Evolutionary conservation across 768 basidiomycete genomes (phyloP), one percentile per base, ranked within the genome.

Genomic region (Leccinum subtestaceum): DNA sequence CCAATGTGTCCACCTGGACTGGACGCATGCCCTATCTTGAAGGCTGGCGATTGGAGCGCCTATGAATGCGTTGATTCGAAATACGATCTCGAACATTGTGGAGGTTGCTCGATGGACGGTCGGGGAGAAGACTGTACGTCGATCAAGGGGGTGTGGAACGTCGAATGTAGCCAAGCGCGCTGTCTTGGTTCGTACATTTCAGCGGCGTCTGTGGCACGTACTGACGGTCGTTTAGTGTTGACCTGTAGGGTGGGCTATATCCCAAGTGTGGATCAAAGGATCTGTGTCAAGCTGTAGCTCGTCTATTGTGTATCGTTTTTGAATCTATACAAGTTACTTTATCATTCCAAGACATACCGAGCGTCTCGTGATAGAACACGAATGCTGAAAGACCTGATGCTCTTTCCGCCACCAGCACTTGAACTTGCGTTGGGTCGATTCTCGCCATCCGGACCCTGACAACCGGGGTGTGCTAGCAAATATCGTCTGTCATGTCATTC

Each of bases 81-180:
- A 17, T 75, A 74, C 47, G 88, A 91, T 59, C 79, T 92, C 49
- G 78, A 84, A 59, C 85, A 85, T 13, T 93, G 91, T 72, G 91
- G 90, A 61, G 91, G 91, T 29, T 93, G 91, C 68, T 72, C 82
- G 2, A 78, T 82, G 17, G 72, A 81, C n/a, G 84, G 84, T 19
- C 67, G 74, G 46, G 91, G 91, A 25, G 75, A 84, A 70, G 87
- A 93, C 71, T 93, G 90, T 72, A 85, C 84, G 17, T 73, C 79
- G 48, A 90, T 93, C 63, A 60, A 74, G 48, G 83, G 84, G 50
- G 84, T 81, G 19, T 83, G 84, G 81, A 85, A 84, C 67, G 87
- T 91, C 65, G 83, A 81, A n/a, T 94, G 91, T 71, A 79, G 84
- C 52, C 69, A 68, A 60, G 81, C 81, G 31, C 67, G 67, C 59